Evolutionary conservation across 768 basidiomycete genomes (phyloP), one percentile per base, ranked within the genome.

Genomic region (Tulasnella sp.): DNA sequence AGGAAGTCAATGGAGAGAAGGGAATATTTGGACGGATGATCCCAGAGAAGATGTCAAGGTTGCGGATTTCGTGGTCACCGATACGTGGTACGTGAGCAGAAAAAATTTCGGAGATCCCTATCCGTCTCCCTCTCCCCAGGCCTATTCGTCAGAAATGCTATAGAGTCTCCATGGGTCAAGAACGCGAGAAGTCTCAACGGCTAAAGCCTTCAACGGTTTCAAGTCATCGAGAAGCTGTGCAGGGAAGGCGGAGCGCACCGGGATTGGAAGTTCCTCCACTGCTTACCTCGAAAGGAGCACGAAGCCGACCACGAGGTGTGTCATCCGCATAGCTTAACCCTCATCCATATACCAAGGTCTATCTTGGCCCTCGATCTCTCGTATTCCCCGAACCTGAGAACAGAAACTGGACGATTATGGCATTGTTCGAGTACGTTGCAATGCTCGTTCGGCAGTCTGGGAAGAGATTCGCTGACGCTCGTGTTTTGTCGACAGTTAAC

Each of bases 111-210:
- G n/a, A n/a, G n/a, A 49, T 49, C 6, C 39, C 12, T 39, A 12
- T 19, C 3, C 42, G 15, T 14, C 11, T 45, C 42, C 15, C 14
- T 82, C 67, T 17, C 42, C 15, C 15, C 15, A 45, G 52, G 36
- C 71, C 25, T 40, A 38, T 70, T 25, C n/a, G 67, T 64, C 22
- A 6, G 54, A n/a, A 17, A 0, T 6, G 22, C 1, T n/a, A 17
- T 80, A 96, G 94, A 96, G 95, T 99, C 78, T 98, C 97, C 1
- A 99, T 99, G 97, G 97, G 97, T 22, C 95, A 97, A 83, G 97
- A 99, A 83, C 92, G 91, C 1, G 96, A 99, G 83, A 94, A 96
- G 79, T 92, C 86, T 40, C 90, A 94, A 79, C 90, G 97, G 17
- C 82, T 97, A 54, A 88, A 70, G 97, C 94, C 77, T 99, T 99